Percentiles rank a stretch among this genome's conserved stretches.
These are phyloP conservation scores for Penicillium sp. DNA, from an alignment of 2,329 filamentous ascomycete genomes.

Conservation along the genomic window DNA sequence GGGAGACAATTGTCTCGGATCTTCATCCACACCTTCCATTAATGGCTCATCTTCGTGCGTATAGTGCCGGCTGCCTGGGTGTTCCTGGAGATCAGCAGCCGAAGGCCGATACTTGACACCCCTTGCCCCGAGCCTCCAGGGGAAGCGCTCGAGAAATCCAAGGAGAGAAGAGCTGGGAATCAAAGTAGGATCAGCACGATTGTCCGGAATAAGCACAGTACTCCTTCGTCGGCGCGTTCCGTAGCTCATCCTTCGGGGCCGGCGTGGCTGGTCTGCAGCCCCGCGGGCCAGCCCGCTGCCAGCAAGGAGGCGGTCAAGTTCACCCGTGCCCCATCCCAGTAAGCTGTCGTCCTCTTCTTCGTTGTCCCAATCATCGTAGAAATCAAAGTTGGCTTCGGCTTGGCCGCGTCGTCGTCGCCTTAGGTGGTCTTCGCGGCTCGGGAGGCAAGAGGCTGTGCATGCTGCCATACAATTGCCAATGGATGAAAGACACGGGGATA, in stretches of 20 bases:
- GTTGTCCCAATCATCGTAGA: constrained; percentile 94
- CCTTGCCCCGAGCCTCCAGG: constrained; percentile 75
- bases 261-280: constrained; percentile 60
- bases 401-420: constrained; percentile 63
- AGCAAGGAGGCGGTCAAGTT: constrained; percentile 77
- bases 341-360: constrained; percentile 58
- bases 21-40: constrained; percentile 59
- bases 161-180: constrained; percentile 82
- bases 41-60: constrained; percentile 65
- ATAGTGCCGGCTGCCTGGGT: constrained; percentile 58
- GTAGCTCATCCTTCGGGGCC: constrained; percentile 85
- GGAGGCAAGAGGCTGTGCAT: constrained; percentile 65
- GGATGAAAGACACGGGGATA: constrained; percentile 72
- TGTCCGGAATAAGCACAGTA: constrained; percentile 48
- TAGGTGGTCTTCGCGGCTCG: constrained; percentile 68
- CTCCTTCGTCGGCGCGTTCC: constrained; percentile 65
- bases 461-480: constrained; percentile 62
- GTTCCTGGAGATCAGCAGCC: constrained; percentile 83
- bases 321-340: constrained; percentile 75
- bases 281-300: constrained; percentile 52
- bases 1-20: constrained; percentile 23
- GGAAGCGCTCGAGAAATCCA: constrained; percentile 77
- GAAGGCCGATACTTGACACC: constrained; percentile 84
- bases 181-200: constrained; percentile 70
- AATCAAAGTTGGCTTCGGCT: constrained; percentile 87